Conservation (phyloP, 768 basidiomycete species). For the Podaxis mareebaensis region DNA sequence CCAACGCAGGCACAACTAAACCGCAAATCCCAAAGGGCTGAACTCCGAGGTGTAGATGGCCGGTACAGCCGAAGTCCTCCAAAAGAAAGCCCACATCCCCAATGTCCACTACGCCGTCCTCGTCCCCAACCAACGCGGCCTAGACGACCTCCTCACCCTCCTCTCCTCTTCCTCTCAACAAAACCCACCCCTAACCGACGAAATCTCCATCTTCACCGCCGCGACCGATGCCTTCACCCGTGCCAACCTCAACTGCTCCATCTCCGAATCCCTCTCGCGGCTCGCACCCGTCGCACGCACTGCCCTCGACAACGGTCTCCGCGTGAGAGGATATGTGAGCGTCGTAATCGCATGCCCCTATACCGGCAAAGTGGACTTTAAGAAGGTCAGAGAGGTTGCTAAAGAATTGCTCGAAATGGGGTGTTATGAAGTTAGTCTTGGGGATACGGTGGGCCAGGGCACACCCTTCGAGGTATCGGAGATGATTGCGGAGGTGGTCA, state of each 20-base stretch:
- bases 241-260: slow-evolving; percentile 81
- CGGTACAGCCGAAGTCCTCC: slow-evolving; percentile 76
- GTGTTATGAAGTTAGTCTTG: slow-evolving; percentile 90
- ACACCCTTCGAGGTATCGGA: slow-evolving; percentile 66
- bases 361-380: slow-evolving; percentile 71
- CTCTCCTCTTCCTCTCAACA: slow-evolving; percentile 46
- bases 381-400: slow-evolving; percentile 66
- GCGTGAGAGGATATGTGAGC: slow-evolving; percentile 85
- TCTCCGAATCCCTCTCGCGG: slow-evolving; percentile 66
- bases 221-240: slow-evolving; percentile 85
- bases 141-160: slow-evolving; percentile 65
- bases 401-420: slow-evolving; percentile 83
- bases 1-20: background rate
- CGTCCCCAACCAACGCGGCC: slow-evolving; percentile 76
- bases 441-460: slow-evolving; percentile 90
- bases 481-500: slow-evolving; percentile 73
- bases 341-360: slow-evolving; percentile 86
- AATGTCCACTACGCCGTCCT: slow-evolving; percentile 77
- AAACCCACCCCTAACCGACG: slow-evolving; percentile 63
- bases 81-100: slow-evolving; percentile 42
- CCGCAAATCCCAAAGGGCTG: background rate
- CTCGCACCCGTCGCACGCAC: slow-evolving; percentile 60
- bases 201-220: slow-evolving; percentile 87
- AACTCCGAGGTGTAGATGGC: slow-evolving; percentile 65
- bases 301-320: slow-evolving; percentile 62